Evolutionary conservation across 2,329 filamentous ascomycete species (phyloP), one percentile per base, ranked within the genome.

Genomic region (Didymella sp.): DNA sequence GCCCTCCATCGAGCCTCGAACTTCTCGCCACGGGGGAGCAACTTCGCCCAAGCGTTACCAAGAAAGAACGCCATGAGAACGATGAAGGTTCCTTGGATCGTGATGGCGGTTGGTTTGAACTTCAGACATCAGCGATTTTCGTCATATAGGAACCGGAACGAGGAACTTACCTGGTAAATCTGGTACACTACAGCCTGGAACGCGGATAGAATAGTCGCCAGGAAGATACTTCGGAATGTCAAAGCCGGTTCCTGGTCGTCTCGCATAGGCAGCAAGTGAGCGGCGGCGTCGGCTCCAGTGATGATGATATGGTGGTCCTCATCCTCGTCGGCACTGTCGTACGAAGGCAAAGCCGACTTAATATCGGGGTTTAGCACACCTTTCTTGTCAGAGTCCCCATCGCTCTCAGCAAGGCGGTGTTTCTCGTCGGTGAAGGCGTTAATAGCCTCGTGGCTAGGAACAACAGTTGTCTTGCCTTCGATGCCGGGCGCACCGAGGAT

Each of bases 31-130:
- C 60, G 60, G 11, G 60, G 60, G 0, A 62, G 51, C 13, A 62
- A 2, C 38, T 51, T 62, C 21, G 42, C 58, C 60, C 60, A 62
- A 9, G 53, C 58, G 11, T 55, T 60, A 15, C 60, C 60, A 11
- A 62, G 46, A 15, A 62, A 62, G 48, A 43, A 62, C 15, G 60
- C 60, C 40, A 62, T 56, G 3, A 62, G 60, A 19, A 62, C 60
- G 22, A 62, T 62, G 46, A 62, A 62, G 7, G 60, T 62, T 44
- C 60, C 60, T 42, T 62, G 60, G 25, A 62, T 62, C 11, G 58
- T 58, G 17, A 62, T 28, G 6, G 58, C 19, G 22, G 60, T 62
- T 8, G 60, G 60, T 31, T 62, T 62, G 54, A 62, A 62, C 60
- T 62, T 38, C n/a, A 25, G 15, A 7, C 4, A 25, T 62, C 31